Conservation (phyloP, 345 rosid species). For the Bruguiera parviflora region DNA sequence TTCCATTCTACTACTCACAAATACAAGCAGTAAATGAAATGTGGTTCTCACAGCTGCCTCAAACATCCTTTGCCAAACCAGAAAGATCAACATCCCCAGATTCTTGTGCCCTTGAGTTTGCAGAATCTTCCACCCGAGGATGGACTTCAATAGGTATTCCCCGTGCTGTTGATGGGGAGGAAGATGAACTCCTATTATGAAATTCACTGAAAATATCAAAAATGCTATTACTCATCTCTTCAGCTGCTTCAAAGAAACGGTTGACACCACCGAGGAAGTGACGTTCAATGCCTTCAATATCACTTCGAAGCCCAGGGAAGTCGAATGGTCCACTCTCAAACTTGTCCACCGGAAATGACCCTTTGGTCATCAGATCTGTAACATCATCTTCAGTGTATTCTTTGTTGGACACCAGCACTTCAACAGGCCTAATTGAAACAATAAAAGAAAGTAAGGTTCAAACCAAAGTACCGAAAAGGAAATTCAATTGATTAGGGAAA, state of each 20-base stretch:
- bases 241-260: constrained; percentile 68
- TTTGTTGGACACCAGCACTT: constrained; percentile 64
- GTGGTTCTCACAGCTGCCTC: constrained; percentile 8
- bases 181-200: constrained; percentile 26
- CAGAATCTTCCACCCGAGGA: constrained; percentile 32
- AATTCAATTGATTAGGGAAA: too few relatives aligned
- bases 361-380: constrained; percentile 50
- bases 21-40: background rate
- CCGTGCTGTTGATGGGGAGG: constrained; percentile 32
- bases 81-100: constrained; percentile 51
- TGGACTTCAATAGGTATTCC: constrained; percentile 51
- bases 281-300: constrained; percentile 57
- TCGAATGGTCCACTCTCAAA: constrained; percentile 41
- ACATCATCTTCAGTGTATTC: constrained; percentile 93
- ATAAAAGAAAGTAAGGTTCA: background rate
- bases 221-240: constrained; percentile 58
- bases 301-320: constrained; percentile 73
- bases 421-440: constrained; percentile 50
- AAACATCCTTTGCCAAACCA: constrained; percentile 63
- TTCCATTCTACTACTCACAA: background rate
- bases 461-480: background rate
- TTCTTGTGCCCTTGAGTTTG: constrained; percentile 21
- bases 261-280: constrained; percentile 52
- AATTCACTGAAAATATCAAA: constrained; percentile 50
- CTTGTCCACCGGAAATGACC: constrained; percentile 24